A percentile compares a stretch with the other conserved stretches of the same genome.
Evolutionary conservation across 1,284 basidiomycete species (phyloP).

Genomic region (Coniophora puteana): DNA sequence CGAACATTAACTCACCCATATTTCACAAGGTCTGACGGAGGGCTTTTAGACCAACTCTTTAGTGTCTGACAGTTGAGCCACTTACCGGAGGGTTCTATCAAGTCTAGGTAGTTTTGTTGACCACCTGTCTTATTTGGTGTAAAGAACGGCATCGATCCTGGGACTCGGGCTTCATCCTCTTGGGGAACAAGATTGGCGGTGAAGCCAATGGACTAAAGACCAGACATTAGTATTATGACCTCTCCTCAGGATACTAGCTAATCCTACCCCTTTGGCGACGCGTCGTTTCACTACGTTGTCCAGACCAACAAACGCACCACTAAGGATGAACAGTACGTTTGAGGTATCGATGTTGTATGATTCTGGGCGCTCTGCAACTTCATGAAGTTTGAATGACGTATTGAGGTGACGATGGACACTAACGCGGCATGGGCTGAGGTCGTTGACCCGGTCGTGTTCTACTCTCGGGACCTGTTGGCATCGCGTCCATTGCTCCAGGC

Average conservation of each 20-base stretch:
- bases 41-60: constrained; percentile 3
- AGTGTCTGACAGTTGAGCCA: constrained; percentile 1
- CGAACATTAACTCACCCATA: constrained; percentile 58
- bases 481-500: constrained; percentile 39
- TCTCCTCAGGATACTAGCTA: constrained; percentile 1
- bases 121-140: constrained; percentile 61
- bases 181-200: constrained; percentile 60
- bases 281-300: constrained; percentile 79
- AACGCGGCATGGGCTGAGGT: constrained; percentile 16
- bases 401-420: constrained; percentile 3
- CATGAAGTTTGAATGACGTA: not conserved
- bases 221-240: constrained; percentile 1
- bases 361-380: constrained; percentile 54
- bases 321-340: constrained; percentile 88
- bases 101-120: constrained; percentile 51
- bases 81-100: constrained; percentile 65
- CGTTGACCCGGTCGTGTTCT: constrained; percentile 42
- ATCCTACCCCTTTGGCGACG: constrained; percentile 76
- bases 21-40: constrained; percentile 66
- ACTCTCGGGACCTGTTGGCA: constrained; percentile 39
- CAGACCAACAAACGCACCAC: constrained; percentile 92
- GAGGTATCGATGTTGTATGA: constrained; percentile 80
- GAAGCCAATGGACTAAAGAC: constrained; percentile 80
- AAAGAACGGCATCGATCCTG: constrained; percentile 57
- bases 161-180: constrained; percentile 28